A percentile compares a stretch with the other conserved stretches of the same genome.
Evolutionary conservation across 2,329 filamentous ascomycete genomes (phyloP).

Genomic region (Colletotrichum shisoi): DNA sequence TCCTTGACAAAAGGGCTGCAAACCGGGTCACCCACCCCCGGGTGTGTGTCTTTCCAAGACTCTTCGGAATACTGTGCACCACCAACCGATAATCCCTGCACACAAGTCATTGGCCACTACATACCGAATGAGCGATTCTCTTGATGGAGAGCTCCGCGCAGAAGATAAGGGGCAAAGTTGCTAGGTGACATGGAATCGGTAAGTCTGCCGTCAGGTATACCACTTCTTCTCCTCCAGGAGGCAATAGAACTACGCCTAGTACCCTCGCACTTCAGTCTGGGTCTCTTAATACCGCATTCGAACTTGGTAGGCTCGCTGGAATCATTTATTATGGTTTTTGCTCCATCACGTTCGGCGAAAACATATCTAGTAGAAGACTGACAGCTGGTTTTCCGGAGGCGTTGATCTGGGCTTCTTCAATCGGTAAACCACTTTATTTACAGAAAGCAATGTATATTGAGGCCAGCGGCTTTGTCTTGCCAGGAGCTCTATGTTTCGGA

Average conservation of each 20-base stretch:
- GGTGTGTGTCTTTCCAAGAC: not conserved
- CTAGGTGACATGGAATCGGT: not conserved
- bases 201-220: not conserved
- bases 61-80: not conserved
- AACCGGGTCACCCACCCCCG: not conserved
- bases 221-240: too few species aligned
- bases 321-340: too few species aligned
- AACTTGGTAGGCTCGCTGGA: not conserved
- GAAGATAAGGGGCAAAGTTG: not conserved
- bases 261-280: too few species aligned
- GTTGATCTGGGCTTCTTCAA: too few species aligned
- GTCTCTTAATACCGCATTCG: too few species aligned
- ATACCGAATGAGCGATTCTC: not conserved
- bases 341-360: not conserved
- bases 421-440: too few species aligned
- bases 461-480: not conserved
- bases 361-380: not conserved
- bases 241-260: too few species aligned
- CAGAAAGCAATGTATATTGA: too few species aligned
- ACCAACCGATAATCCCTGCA: not conserved
- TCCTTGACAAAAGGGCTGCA: not conserved
- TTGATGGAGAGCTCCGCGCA: not conserved
- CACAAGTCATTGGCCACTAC: too few species aligned
- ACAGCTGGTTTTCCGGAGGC: not conserved
- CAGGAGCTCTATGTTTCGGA: not conserved